Evolutionary conservation across 495 filamentous ascomycete genomes (phyloP), one percentile per base, ranked within the genome.

Genomic region (Polyplosphaeria fusca): DNA sequence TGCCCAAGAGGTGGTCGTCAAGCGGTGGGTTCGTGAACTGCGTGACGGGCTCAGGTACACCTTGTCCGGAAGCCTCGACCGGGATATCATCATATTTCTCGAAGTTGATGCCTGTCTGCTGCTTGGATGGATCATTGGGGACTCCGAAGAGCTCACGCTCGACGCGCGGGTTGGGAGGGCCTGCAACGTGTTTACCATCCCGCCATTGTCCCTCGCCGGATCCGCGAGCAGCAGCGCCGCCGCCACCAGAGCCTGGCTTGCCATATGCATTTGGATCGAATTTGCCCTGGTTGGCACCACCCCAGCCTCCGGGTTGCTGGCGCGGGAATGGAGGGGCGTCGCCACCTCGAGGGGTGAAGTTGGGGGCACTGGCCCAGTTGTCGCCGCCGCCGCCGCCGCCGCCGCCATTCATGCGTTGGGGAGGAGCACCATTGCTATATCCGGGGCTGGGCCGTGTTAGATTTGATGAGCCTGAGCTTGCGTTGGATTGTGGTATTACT

Each of bases 81-180:
- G 93, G 93, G 65, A 98, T 98, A 69, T 98, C 93, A 67, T 98
- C 93, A 74, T 98, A 98, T 77, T 98, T 98, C 76, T 95, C 84
- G 68, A 98, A 98, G 79, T 98, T 98, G 84, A 98, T 97, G 68
- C 93, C 93, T 18, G 88, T 96, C 65, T 89, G 87, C 71, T 95
- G 87, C 77, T 95, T 96, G 60, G 87, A 82, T 52, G 91, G 90
- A 67, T 97, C 93, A 71, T 97, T 93, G 59, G 89, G 81, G 39
- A 86, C 83, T 67, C 93, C 93, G 73, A 96, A 98, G 41, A 98
- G 85, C 66, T 98, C 93, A 68, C 91, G 90, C 77, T 98, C 93
- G 22, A 93, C 54, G 63, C 91, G 90, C 50, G 85, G 79, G 73
- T 97, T 96, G 54, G 86, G 67, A 52, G 89, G 87, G 45, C 94